Conservation (phyloP, 176 grass and related monocot species). For the Lolium rigidum region DNA sequence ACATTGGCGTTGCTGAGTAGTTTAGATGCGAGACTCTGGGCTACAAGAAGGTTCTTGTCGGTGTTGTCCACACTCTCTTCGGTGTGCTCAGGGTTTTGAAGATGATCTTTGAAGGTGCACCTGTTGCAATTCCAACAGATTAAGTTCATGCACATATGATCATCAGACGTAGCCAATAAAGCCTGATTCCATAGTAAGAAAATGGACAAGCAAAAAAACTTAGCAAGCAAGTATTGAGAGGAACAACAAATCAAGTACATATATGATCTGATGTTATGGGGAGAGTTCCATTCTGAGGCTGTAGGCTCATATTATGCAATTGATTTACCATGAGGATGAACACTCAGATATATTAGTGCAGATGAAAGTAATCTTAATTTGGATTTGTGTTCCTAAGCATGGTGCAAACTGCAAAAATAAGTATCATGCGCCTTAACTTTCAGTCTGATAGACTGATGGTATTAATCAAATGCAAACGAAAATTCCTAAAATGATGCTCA, state of each 20-base stretch:
- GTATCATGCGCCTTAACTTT: not conserved
- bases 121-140: constrained; percentile 49
- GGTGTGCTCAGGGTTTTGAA: constrained; percentile 53
- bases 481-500: not conserved
- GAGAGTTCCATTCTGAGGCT: not conserved
- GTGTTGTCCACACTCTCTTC: constrained; percentile 38
- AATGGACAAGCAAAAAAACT: not conserved
- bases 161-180: not conserved
- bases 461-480: not conserved
- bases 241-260: not conserved
- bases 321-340: not conserved
- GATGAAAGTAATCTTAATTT: not conserved
- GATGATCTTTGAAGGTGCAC: constrained; percentile 82
- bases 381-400: not conserved
- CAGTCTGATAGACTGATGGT: not conserved
- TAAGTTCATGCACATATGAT: constrained; percentile 11
- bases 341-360: not conserved
- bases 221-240: not conserved
- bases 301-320: not conserved
- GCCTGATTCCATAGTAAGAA: not conserved
- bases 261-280: not conserved
- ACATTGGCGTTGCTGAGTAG: constrained; percentile 76
- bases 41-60: constrained; percentile 72
- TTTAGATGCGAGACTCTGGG: constrained; percentile 65
- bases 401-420: constrained; percentile 4